A percentile compares a stretch with the other conserved stretches of the same genome.
These are phyloP conservation scores for Fusarium compactum DNA, from an alignment of 2,329 filamentous ascomycete genomes.

Conservation along the genomic window DNA sequence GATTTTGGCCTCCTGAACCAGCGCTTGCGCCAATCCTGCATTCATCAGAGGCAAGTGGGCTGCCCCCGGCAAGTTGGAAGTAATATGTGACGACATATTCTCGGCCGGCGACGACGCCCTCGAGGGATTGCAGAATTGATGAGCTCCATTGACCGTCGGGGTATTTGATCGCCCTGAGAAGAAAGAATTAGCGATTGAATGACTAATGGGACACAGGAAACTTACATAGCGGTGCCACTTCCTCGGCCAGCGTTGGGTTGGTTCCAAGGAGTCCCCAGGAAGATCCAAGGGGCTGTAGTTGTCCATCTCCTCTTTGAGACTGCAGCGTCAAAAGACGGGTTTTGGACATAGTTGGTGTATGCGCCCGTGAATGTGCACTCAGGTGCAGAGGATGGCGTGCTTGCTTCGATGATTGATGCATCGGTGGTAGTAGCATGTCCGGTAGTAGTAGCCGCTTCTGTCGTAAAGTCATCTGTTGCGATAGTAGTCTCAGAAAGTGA, in stretches of 20 bases:
- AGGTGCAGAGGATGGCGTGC: background rate
- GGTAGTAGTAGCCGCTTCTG: background rate
- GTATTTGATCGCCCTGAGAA: background rate
- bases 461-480: background rate
- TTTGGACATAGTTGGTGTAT: background rate
- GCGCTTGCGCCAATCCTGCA: conserved; percentile 40
- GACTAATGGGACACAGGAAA: no score
- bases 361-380: conserved; percentile 1
- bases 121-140: background rate
- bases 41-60: background rate
- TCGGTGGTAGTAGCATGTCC: background rate
- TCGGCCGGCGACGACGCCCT: background rate
- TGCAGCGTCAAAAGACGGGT: no score
- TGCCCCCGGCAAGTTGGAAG: background rate
- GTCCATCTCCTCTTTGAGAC: no score
- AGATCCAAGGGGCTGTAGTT: conserved; percentile 11
- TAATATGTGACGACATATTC: background rate
- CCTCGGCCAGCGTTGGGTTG: no score
- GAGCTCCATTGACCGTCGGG: no score
- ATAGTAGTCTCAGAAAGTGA: background rate
- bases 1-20: background rate
- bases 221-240: background rate
- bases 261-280: background rate
- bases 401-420: background rate
- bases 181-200: rapidly evolving